Evolutionary conservation across 192 early-diverging fungal genomes (phyloP), one percentile per base, ranked within the genome.

Genomic region (Coemansia sp.): DNA sequence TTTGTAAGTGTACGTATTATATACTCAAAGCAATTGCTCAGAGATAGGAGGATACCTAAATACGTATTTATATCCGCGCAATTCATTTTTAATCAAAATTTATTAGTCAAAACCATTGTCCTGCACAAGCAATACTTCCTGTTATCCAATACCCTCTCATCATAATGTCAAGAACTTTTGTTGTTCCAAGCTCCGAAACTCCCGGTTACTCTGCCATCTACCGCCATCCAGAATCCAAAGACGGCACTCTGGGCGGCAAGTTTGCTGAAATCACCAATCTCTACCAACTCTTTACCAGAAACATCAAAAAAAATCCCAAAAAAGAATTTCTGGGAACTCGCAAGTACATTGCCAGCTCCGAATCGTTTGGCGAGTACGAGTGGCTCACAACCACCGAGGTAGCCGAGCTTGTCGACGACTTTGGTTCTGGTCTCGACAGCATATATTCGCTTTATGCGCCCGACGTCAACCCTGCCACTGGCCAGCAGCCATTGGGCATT

Each of bases 391-490:
- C 86, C 64, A 67, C 72, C 54, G 70, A 86, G 33, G 77, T 86
- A 14, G 72, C 71, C 53, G 36, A 56, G 15, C 70, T 85, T 12
- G 71, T 90, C 20, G 78, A 85, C 22, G 81, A 90, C 58, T 80
- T 89, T 59, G 91, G 86, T 58, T 85, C 76, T 18, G 88, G 85
- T 0, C 70, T 93, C 4, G 68, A 65, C 85, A 91, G 85, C 86
- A 88, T 93, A 81, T 94, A 83, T 70, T 65, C 58, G 3, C 39
- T 70, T 28, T 53, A 76, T 57, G 65, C 72, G 1, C 68, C 71
- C 0, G 48, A 65, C 1, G 8, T 36, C 35, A 51, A 51, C 38
- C 17, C 22, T 17, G 35, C 11, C 63, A 45, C 51, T n/a, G 33
- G 35, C 22, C 82, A 81, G 60, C 87, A 78, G 62, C 66, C 82